Conservation (phyloP, 768 basidiomycete species). For the Tephrocybe sp. region DNA sequence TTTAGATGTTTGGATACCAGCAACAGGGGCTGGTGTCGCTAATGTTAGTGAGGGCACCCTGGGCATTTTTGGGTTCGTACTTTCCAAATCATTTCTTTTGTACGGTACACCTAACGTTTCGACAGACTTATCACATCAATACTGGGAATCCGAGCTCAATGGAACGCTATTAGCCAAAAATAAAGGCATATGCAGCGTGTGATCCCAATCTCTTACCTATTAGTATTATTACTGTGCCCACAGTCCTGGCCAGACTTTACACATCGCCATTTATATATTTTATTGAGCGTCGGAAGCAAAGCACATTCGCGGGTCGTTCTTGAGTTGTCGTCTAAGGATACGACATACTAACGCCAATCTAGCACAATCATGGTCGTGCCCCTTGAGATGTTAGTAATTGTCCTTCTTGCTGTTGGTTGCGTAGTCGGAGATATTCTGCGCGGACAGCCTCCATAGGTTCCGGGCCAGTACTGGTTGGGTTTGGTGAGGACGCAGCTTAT, state of each 20-base stretch:
- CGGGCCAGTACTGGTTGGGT: slow-evolving; percentile 57
- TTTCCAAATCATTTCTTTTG: slow-evolving; percentile 3
- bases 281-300: too few relatives aligned
- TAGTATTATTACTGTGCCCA: too few relatives aligned
- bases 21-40: slow-evolving; percentile 72
- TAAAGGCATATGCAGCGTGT: slow-evolving; percentile 23
- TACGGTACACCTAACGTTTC: slow-evolving; percentile 1
- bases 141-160: slow-evolving; percentile 66
- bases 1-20: slow-evolving; percentile 89
- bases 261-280: too few relatives aligned
- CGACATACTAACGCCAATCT: too few relatives aligned
- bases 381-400: slow-evolving; percentile 4
- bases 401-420: slow-evolving; percentile 38
- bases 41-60: slow-evolving; percentile 81
- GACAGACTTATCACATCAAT: slow-evolving; percentile 66
- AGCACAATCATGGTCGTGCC: too few relatives aligned
- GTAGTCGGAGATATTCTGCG: slow-evolving; percentile 68
- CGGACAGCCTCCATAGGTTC: slow-evolving; percentile 73
- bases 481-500: slow-evolving; percentile 2
- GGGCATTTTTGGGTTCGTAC: slow-evolving; percentile 76
- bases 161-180: slow-evolving; percentile 51
- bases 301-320: too few relatives aligned
- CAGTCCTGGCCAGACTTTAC: too few relatives aligned
- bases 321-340: too few relatives aligned
- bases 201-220: not conserved